Evolutionary conservation across 2,329 filamentous ascomycete genomes (phyloP).

Genomic region (Phoma sp.): DNA sequence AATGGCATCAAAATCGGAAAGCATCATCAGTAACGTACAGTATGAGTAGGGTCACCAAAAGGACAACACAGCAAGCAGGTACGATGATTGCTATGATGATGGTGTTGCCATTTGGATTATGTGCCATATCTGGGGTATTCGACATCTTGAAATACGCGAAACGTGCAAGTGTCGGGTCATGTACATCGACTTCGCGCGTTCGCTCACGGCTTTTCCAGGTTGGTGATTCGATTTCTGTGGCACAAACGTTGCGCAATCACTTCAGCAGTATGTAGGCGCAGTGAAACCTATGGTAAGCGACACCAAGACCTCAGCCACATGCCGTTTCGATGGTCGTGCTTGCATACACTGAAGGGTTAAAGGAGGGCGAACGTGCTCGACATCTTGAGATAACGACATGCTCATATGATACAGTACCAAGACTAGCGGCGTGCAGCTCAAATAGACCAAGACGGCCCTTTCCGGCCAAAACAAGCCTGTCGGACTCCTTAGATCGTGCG

Average conservation of each 20-base stretch:
- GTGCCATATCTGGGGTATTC: neutral
- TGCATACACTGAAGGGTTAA: neutral
- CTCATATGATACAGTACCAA: slow-evolving; percentile 27
- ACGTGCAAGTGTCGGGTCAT: neutral
- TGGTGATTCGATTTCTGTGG: slow-evolving; percentile 17
- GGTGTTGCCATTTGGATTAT: slow-evolving; percentile 17
- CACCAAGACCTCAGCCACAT: neutral
- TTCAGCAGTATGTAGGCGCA: neutral
- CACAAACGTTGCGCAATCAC: slow-evolving; percentile 19
- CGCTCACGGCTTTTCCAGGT: neutral
- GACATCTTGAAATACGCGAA: neutral
- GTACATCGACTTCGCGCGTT: neutral
- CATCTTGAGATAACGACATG: slow-evolving; percentile 15
- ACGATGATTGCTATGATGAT: slow-evolving; percentile 41
- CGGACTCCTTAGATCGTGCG: slow-evolving; percentile 17
- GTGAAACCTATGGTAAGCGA: neutral
- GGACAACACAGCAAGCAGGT: slow-evolving; percentile 39
- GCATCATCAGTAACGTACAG: slow-evolving; percentile 27
- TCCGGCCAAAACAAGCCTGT: slow-evolving; percentile 6
- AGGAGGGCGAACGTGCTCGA: slow-evolving; percentile 2
- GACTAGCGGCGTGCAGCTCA: slow-evolving; percentile 18
- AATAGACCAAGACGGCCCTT: slow-evolving; percentile 22
- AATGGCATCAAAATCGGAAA: neutral
- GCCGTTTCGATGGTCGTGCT: slow-evolving; percentile 10
- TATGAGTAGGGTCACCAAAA: slow-evolving; percentile 37